Evolutionary conservation across 805 yeast species (phyloP).

Genomic region (Candida piceae): DNA sequence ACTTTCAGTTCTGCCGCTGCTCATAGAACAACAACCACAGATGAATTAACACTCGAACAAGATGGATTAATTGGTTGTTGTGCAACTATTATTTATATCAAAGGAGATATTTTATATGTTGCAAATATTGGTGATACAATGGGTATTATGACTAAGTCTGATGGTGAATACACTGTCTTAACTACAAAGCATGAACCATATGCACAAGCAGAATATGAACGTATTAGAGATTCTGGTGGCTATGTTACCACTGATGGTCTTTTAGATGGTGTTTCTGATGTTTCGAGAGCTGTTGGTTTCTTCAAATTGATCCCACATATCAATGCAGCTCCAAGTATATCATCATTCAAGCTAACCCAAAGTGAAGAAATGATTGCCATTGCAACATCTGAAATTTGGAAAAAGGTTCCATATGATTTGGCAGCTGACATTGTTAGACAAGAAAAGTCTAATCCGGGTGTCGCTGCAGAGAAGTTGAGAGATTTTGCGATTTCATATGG

Average conservation of each 20-base stretch:
- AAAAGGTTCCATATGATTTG: conserved; percentile 69
- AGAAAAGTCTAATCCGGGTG: conserved; percentile 75
- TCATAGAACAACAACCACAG: conserved; percentile 44
- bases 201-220: conserved; percentile 66
- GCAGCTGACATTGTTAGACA: conserved; percentile 89
- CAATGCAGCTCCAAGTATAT: conserved; percentile 80
- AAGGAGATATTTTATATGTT: conserved; percentile 62
- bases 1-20: conserved; percentile 43
- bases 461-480: conserved; percentile 88
- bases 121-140: conserved; percentile 92
- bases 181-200: conserved; percentile 85
- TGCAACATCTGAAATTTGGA: conserved; percentile 85
- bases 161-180: conserved; percentile 72
- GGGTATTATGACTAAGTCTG: conserved; percentile 70
- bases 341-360: conserved; percentile 52
- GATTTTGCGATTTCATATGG: conserved; percentile 96
- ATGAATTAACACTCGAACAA: conserved; percentile 52
- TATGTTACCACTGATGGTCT: conserved; percentile 80
- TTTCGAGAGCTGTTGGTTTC: conserved; percentile 91
- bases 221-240: conserved; percentile 90
- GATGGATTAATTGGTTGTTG: conserved; percentile 83
- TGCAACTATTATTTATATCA: conserved; percentile 74
- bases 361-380: conserved; percentile 81
- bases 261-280: conserved; percentile 74
- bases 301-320: conserved; percentile 82